Percentiles rank a stretch among this genome's conserved stretches.
These are phyloP conservation scores for Myriosclerotinia scirpicola DNA, from an alignment of 2,329 filamentous ascomycete species.

Conservation along the genomic window DNA sequence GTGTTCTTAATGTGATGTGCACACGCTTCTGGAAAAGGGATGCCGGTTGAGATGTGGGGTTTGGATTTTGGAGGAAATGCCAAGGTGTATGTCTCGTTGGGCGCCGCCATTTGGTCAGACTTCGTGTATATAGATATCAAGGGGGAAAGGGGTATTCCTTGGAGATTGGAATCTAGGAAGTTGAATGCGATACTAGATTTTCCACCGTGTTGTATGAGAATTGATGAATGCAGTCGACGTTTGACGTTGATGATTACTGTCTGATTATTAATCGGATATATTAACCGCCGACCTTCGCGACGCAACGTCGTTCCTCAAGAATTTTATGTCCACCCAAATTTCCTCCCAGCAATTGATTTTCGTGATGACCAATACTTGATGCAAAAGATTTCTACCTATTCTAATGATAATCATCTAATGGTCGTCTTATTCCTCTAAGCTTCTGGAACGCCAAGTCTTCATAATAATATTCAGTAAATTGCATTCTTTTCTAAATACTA, in stretches of 20 bases:
- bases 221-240: neutral
- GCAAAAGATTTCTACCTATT: no score
- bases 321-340: neutral
- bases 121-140: neutral
- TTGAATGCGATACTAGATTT: neutral
- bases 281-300: neutral
- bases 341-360: neutral
- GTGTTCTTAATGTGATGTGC: slow-evolving; percentile 37
- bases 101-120: neutral
- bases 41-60: slow-evolving; percentile 25
- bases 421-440: neutral
- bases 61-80: slow-evolving; percentile 25
- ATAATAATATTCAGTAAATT: neutral
- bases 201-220: no score
- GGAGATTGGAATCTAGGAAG: neutral
- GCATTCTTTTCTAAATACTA: neutral
- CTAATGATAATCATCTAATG: neutral
- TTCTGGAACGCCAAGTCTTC: neutral
- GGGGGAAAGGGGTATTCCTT: neutral
- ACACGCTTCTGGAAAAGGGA: slow-evolving; percentile 27
- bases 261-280: slow-evolving; percentile 4
- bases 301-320: neutral
- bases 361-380: neutral
- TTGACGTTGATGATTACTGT: neutral
- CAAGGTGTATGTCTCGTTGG: slow-evolving; percentile 56